phyloP scores from a whole-genome alignment of 2,329 filamentous ascomycete genomes.

The Aspergillus fumigatus region DNA sequence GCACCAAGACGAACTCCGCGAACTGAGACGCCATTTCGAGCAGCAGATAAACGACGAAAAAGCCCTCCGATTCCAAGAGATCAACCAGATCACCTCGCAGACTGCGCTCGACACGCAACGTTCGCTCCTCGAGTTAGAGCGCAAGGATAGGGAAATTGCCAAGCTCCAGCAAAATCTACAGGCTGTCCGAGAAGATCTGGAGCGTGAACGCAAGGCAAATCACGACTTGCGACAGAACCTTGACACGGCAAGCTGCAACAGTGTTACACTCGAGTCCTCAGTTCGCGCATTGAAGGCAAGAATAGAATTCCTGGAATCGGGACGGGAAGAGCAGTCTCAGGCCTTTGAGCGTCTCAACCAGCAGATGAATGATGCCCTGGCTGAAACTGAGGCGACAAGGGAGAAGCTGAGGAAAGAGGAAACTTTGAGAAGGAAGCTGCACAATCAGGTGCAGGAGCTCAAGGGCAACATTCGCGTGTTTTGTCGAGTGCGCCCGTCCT shows the following conservation, averaged over 20 bases:
- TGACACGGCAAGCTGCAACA: slow-evolving; percentile 56
- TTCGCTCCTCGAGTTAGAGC: slow-evolving; percentile 43
- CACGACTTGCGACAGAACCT: slow-evolving; percentile 55
- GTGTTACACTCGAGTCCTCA: slow-evolving; percentile 66
- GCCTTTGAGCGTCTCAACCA: slow-evolving; percentile 78
- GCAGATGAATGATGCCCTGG: slow-evolving; percentile 71
- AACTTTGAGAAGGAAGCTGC: slow-evolving; percentile 80
- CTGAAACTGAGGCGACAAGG: slow-evolving; percentile 63
- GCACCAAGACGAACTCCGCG: slow-evolving; percentile 65
- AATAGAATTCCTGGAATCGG: slow-evolving; percentile 84
- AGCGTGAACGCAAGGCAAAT: slow-evolving; percentile 60
- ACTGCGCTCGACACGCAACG: slow-evolving; percentile 37
- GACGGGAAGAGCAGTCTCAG: slow-evolving; percentile 82
- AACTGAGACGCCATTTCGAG: slow-evolving; percentile 59
- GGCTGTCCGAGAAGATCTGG: slow-evolving; percentile 45
- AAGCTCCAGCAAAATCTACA: slow-evolving; percentile 39
- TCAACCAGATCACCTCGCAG: slow-evolving; percentile 33
- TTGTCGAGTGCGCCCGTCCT: slow-evolving; percentile 81
- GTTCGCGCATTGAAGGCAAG: slow-evolving; percentile 73
- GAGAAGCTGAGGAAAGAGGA: slow-evolving; percentile 88
- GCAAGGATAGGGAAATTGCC: slow-evolving; percentile 52
- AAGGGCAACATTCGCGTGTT: slow-evolving; percentile 99
- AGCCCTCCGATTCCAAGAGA: slow-evolving; percentile 33
- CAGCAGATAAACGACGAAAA: slow-evolving; percentile 63
- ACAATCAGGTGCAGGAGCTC: slow-evolving; percentile 96